A percentile compares a stretch with the other conserved stretches of the same genome.
These are phyloP conservation scores for Holtermanniella nyarrowii DNA, from an alignment of 768 basidiomycete genomes.

Conservation along the genomic window DNA sequence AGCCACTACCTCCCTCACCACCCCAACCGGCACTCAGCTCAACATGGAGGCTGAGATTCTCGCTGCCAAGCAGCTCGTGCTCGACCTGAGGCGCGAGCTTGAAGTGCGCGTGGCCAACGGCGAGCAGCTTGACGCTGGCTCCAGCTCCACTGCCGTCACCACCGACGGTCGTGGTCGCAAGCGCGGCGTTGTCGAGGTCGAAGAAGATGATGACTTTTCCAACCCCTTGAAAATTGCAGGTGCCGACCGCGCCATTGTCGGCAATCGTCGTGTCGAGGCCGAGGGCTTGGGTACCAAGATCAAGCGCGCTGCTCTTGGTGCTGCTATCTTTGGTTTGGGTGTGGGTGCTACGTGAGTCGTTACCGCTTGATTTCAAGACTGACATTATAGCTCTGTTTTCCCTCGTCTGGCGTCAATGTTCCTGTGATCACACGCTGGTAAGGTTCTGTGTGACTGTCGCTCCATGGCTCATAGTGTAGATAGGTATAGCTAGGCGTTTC, in stretches of 20 bases:
- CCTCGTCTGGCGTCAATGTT: background rate
- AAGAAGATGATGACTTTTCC: constrained; percentile 42
- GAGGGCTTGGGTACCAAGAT: constrained; percentile 53
- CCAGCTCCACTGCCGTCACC: constrained; percentile 6
- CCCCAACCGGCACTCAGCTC: constrained; percentile 43
- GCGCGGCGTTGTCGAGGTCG: constrained; percentile 52
- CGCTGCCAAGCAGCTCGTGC: constrained; percentile 69
- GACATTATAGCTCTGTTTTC: background rate
- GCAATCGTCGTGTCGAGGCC: constrained; percentile 53
- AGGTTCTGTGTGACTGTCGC: too few relatives aligned
- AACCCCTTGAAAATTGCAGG: constrained; percentile 8
- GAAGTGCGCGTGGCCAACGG: constrained; percentile 33
- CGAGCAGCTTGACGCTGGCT: constrained; percentile 13
- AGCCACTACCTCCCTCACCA: constrained; percentile 41
- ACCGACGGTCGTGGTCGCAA: constrained; percentile 39
- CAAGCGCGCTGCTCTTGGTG: constrained; percentile 72
- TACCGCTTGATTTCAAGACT: background rate
- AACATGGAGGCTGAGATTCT: constrained; percentile 60
- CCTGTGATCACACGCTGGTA: background rate
- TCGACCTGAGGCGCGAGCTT: constrained; percentile 58
- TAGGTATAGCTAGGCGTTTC: too few relatives aligned
- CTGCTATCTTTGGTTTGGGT: constrained; percentile 72
- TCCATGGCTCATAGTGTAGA: too few relatives aligned
- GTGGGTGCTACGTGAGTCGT: constrained; percentile 64
- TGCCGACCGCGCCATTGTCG: constrained; percentile 41